Base-by-base conservation (phyloP, 2,329 filamentous ascomycete species). In the Trichocomaceae sp. region DNA sequence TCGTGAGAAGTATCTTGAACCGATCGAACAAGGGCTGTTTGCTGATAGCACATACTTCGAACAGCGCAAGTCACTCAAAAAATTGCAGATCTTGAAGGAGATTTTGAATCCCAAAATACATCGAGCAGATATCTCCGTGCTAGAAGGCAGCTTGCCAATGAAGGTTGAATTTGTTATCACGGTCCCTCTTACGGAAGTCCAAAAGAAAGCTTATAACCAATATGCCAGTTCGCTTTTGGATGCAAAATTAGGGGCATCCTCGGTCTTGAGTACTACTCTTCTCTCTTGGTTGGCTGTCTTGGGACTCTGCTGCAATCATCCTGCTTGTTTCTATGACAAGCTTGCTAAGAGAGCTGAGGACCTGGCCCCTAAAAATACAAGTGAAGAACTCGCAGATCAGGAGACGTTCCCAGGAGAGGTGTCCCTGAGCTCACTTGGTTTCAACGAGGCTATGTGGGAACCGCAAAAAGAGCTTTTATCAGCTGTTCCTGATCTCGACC, bases 121-220 rank as follows among this genome's bases (percentile, higher is more conserved):
- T 63, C 83, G 91, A 26, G 83, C 81, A 7, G 89, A 87, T 50
- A 85, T 90, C 57, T 79, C 79, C 2, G 83, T 79, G 5, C 74
- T 95, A 44, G 79, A 80, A 58, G 75, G 83, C 12, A 82, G 84
- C 39, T 74, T 96, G 44, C 88, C 87, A 2, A 74, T 76, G 0
- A 96, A 96, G 67, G 81, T 79, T 7, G 91, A 96, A 65, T 96
- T 92, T 64, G 81, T 95, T 29, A 79, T 96, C 52, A 87, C 79
- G 2, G 75, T 96, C 5, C 82, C 85, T 6, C 74, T 93, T 10
- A 88, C 87, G 0, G 62, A 73, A 0, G 47, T 87, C 1, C 91
- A 96, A 68, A 72, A 69, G 44, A 63, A 73, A 2, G 77, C 84
- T 0, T 96, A 96, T 67, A 66, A 72, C 47, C 65, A 73, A 13